These are phyloP conservation scores for Neocucurbitaria cava DNA, from an alignment of 2,329 filamentous ascomycete species.

Conservation along the genomic window DNA sequence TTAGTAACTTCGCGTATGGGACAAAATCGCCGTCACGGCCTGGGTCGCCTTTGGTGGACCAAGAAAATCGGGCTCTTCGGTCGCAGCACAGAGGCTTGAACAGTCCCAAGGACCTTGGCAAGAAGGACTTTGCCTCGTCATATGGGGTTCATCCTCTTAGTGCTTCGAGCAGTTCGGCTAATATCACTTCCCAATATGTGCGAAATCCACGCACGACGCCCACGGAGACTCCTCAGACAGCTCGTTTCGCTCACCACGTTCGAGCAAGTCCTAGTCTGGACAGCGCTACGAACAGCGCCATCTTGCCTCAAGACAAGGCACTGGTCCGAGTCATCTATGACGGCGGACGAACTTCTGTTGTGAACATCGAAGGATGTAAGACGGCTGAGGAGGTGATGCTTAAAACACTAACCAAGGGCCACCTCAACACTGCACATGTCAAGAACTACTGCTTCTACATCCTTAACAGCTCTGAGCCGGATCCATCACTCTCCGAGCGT, in stretches of 20 bases:
- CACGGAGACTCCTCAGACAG: constrained; percentile 67
- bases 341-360: constrained; percentile 87
- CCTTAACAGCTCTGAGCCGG: constrained; percentile 81
- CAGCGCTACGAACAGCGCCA: constrained; percentile 76
- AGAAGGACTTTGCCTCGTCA: constrained; percentile 57
- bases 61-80: constrained; percentile 59
- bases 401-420: constrained; percentile 86
- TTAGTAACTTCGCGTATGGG: constrained; percentile 54
- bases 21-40: constrained; percentile 70
- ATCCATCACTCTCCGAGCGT: constrained; percentile 79
- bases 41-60: constrained; percentile 72
- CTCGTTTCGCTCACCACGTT: constrained; percentile 72
- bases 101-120: constrained; percentile 61
- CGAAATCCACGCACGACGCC: constrained; percentile 58
- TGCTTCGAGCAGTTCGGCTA: constrained; percentile 58
- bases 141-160: constrained; percentile 65
- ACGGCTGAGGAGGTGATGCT: constrained; percentile 93
- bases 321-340: constrained; percentile 94
- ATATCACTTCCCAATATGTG: constrained; percentile 54
- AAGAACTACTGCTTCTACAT: constrained; percentile 98
- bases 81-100: constrained; percentile 65
- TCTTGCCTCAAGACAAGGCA: constrained; percentile 83
- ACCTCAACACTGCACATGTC: constrained; percentile 86
- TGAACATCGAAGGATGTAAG: constrained; percentile 90
- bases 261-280: constrained; percentile 86